Evolutionary conservation across 202 grass and related monocot species (phyloP), one percentile per base, ranked within the genome.

Genomic region (Carex arenaria): DNA sequence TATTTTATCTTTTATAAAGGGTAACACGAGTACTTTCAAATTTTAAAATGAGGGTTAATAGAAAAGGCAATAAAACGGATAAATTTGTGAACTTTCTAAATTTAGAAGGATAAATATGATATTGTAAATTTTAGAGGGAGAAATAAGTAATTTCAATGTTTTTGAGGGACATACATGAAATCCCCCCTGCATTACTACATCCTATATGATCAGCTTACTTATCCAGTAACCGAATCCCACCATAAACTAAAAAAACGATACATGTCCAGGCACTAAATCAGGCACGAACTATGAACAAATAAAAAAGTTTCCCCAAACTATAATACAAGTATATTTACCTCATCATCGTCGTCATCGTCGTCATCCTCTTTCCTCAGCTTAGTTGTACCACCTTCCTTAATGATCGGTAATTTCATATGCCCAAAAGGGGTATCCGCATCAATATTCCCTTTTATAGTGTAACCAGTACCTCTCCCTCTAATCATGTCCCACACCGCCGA

Each of bases 401-500:
- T 89, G 64, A 98, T 98, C 17, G 92, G 95, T 71, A 98, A 80
- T 49, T 98, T 98, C 95, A 98, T 94, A 63, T 84, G 83, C 43
- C 95, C 95, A 75, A 95, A 98, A 18, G 90, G 95, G 40, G 95
- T 98, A 56, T 95, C 89, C 75, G 91, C 95, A 80, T 93, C 87
- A 47, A 98, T 88, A 64, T 87, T 79, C 13, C 95, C 95, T 85
- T 98, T 98, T 68, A 98, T 95, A 22, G 89, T 87, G 69, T 98
- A 98, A 80, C 92, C 90, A 23, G 86, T 95, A 10, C 95, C 95
- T 85, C 70, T 93, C 8, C 92, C 92, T 80, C 92, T 91, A 23
- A 95, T 90, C 92, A 98, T 98, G 86, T 98, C 95, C 95, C 95
- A 98, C 78, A 98, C 88, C 69, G 90, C 95, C 59, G 92, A 95